Evolutionary conservation across 2,329 filamentous ascomycete species (phyloP), one percentile per base, ranked within the genome.

Genomic region (Paecilomyces dactylethromorphus): DNA sequence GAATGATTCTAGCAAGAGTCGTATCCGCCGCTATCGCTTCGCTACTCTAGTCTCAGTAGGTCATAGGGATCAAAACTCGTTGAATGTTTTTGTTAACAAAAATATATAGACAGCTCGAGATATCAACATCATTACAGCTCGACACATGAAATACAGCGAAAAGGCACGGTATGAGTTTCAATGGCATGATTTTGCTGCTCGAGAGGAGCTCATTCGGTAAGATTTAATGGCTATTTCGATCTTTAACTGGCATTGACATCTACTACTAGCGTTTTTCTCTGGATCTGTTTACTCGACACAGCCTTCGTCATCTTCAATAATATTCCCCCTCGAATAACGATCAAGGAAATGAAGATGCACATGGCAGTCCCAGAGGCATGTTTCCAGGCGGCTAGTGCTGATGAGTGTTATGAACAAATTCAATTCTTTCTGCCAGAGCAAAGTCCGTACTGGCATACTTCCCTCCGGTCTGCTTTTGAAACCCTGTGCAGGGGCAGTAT

Each of bases 221-320:
- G 58, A n/a, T 1, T 45, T 13, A 22, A 22, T 56, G 13, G 56
- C 2, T 31, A 35, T 35, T 35, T 35, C n/a, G n/a, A 35, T 7
- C 31, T 33, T 13, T 13, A 12, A 29, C 3, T 7, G 24, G 6
- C 12, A 39, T 35, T 53, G 13, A 59, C 15, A 18, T 1, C 12
- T 7, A 24, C 32, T 13, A 12, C 5, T 22, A 65, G 65, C 7
- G 18, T 63, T 1, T 69, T 76, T 33, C 62, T 68, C 2, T 76
- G 68, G 66, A 68, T 75, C 4, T 75, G 74, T 26, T 60, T 77
- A 4, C 60, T 77, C 15, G 75, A 77, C 55, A 71, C 73, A 0
- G 72, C 72, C 0, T 77, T 76, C 56, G 69, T 74, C 26, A 76
- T 75, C 12, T 77, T 76, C 64, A 76, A 77, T 63, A 77, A 77